phyloP scores from a whole-genome alignment of 768 basidiomycete genomes.

The Rhodotorula diobovata region DNA sequence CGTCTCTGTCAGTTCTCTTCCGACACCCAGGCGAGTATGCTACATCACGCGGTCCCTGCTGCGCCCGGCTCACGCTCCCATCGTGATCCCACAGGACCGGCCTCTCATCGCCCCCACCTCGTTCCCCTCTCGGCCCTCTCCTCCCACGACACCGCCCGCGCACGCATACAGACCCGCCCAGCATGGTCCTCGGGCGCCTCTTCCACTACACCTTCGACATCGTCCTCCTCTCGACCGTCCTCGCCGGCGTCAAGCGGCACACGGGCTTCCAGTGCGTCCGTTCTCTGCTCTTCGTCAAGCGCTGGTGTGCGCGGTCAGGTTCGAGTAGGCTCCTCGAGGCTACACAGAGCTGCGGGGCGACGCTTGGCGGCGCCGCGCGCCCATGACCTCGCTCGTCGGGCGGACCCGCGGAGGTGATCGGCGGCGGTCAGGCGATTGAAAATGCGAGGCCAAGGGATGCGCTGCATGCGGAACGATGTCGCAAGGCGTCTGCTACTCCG shows the following conservation, averaged over 20 bases:
- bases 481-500: no score
- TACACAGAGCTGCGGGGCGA: no score
- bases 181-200: slow-evolving; percentile 62
- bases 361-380: no score
- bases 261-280: slow-evolving; percentile 58
- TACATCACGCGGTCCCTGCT: no score
- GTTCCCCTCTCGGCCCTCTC: no score
- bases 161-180: background rate
- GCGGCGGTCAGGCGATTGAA: background rate
- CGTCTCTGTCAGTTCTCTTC: no score
- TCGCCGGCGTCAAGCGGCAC: slow-evolving; percentile 84
- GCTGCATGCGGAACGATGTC: no score
- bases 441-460: no score
- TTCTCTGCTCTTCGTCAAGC: background rate
- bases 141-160: background rate
- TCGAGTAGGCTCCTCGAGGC: background rate
- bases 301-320: no score
- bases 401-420: no score
- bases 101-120: background rate
- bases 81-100: background rate
- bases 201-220: slow-evolving; percentile 80
- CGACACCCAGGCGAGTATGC: no score
- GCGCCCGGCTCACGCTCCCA: background rate
- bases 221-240: slow-evolving; percentile 75
- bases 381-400: no score